phyloP scores from a whole-genome alignment of 2,329 filamentous ascomycete genomes.

The Gremmenia infestans region DNA sequence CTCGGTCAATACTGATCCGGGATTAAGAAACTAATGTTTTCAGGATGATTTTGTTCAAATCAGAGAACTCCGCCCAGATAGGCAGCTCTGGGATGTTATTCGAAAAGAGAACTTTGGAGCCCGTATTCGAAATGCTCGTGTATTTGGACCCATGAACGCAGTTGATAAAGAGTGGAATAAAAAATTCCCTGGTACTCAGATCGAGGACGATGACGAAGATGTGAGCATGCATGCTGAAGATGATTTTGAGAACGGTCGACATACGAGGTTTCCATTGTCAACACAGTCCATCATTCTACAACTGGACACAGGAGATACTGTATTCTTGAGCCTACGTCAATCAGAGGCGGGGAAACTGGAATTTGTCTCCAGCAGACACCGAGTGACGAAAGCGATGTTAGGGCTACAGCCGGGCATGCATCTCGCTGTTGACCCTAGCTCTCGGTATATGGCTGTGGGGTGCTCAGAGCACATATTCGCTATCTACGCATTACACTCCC shows the following conservation, averaged over 20 bases:
- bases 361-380: slow-evolving; percentile 50
- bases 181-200: slow-evolving; percentile 27
- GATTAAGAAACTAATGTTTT: slow-evolving; percentile 19
- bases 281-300: slow-evolving; percentile 79
- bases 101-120: slow-evolving; percentile 74
- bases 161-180: slow-evolving; percentile 25
- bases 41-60: slow-evolving; percentile 77
- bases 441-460: slow-evolving; percentile 62
- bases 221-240: slow-evolving; percentile 5
- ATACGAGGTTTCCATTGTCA: slow-evolving; percentile 43
- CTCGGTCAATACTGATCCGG: neutral
- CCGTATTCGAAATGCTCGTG: slow-evolving; percentile 71
- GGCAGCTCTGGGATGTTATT: slow-evolving; percentile 70
- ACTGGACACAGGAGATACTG: slow-evolving; percentile 64
- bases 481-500: slow-evolving; percentile 63
- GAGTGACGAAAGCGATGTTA: slow-evolving; percentile 46
- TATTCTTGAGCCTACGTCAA: slow-evolving; percentile 68
- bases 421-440: slow-evolving; percentile 74
- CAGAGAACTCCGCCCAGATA: slow-evolving; percentile 64
- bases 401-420: slow-evolving; percentile 53
- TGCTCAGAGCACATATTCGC: slow-evolving; percentile 67
- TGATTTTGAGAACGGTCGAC: neutral
- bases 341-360: slow-evolving; percentile 36
- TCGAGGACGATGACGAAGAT: slow-evolving; percentile 29
- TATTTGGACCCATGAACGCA: slow-evolving; percentile 56